Base-by-base conservation (phyloP, 2,329 filamentous ascomycete species). In the Fusarium robinianum region DNA sequence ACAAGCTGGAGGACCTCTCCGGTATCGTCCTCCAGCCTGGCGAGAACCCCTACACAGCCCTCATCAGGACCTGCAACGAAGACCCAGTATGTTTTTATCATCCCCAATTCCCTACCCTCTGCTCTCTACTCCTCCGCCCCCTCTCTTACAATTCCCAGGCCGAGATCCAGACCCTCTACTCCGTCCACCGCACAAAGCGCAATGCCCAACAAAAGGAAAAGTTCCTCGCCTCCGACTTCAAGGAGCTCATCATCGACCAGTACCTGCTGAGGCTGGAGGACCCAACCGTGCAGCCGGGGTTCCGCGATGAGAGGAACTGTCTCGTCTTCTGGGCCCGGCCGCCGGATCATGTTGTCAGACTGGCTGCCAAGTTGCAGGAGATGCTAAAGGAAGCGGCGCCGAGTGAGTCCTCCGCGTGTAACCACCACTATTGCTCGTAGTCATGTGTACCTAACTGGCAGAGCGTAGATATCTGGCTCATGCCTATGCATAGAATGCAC, bases 241-340 rank as follows among this genome's bases (percentile, higher is more conserved):
- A 74, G 2, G 86, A 86, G 44, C 79, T 95, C 59, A 80, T 81
- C 34, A 77, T 92, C 37, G 92, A 97, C 62, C 81, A 84, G 2
- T 84, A 89, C 41, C 77, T 96, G 1, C 72, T 84, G 35, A 84
- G 84, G 41, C 71, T 96, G 21, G 79, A 85, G 55, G 76, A 84
- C 29, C 78, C 79, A 1, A 68, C 76, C 1, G 70, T 85, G 23
- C 78, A 88, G 51, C 84, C 83, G 1, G 81, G 80, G 1, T 95
- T 87, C 63, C 66, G 75, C 37, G 92, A 97, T 64, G 79, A 81
- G 27, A 77, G 92, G 26, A 78, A 96, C 61, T 95, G 91, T 63
- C 75, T 96, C 8, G 88, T 90, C 1, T 84, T 96, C 63, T 96
- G 90, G 90, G 89, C 88, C 4, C 78, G 91, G 6, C 92, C 92